Percentiles rank a stretch among this genome's conserved stretches.
These are phyloP conservation scores for Podila verticillata DNA, from an alignment of 192 early-diverging fungal species.

Conservation along the genomic window DNA sequence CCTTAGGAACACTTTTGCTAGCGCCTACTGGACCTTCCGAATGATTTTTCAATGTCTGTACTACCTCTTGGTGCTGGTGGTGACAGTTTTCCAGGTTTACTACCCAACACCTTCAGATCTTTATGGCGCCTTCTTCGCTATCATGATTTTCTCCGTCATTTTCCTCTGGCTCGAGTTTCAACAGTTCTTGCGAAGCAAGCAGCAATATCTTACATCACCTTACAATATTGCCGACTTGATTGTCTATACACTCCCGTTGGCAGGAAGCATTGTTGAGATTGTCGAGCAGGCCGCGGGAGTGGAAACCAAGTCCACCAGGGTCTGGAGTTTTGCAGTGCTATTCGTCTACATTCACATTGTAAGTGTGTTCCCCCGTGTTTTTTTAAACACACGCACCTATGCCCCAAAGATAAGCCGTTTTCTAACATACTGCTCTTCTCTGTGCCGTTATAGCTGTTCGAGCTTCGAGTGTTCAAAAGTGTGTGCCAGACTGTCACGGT, in stretches of 20 bases:
- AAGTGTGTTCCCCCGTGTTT: not conserved
- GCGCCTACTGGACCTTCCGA: conserved; percentile 25
- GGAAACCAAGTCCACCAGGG: not conserved
- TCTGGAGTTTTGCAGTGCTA: conserved; percentile 16
- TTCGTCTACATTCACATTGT: conserved; percentile 23
- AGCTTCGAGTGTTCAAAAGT: conserved; percentile 23
- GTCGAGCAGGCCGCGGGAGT: not conserved
- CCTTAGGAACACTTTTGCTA: conserved; percentile 35
- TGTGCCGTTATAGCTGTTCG: conserved; percentile 21
- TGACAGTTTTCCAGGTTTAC: conserved; percentile 22
- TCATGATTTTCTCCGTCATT: conserved; percentile 6
- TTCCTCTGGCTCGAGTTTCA: conserved; percentile 34
- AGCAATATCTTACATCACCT: not conserved
- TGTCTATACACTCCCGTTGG: conserved; percentile 8
- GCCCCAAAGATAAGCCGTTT: not conserved
- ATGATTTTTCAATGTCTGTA: conserved; percentile 16
- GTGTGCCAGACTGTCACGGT: conserved; percentile 36
- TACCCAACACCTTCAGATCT: not conserved
- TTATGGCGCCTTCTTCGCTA: conserved; percentile 12
- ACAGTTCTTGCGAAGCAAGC: not conserved
- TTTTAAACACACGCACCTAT: no score
- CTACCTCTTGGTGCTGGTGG: conserved; percentile 17
- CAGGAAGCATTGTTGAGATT: not conserved
- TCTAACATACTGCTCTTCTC: not conserved
- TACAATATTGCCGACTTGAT: conserved; percentile 18